A percentile compares a stretch with the other conserved stretches of the same genome.
These are phyloP conservation scores for Silene coronaria DNA, from an alignment of 179 eudicot genomes.

Conservation along the genomic window DNA sequence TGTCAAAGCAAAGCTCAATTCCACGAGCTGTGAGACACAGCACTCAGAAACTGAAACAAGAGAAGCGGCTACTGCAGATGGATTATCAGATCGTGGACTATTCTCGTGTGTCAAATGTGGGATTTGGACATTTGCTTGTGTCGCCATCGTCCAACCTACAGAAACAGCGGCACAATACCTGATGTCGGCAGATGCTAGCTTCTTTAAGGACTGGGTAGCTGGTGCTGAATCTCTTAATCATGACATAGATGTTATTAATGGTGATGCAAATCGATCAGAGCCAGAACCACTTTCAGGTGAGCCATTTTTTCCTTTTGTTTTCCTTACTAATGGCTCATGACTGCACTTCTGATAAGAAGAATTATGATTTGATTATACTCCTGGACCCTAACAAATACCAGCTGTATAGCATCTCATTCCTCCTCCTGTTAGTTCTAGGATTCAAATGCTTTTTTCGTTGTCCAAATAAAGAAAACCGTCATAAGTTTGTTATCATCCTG, in stretches of 20 bases:
- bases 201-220: constrained; percentile 38
- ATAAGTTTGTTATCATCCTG: too few relatives aligned
- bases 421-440: too few relatives aligned
- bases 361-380: too few relatives aligned
- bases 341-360: too few relatives aligned
- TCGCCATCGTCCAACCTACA: constrained; percentile 77
- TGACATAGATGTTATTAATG: constrained; percentile 26
- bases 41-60: constrained; percentile 30
- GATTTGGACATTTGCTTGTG: constrained; percentile 90
- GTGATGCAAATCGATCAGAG: constrained; percentile 28
- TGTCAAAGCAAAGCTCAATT: constrained; percentile 39
- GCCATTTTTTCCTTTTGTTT: not conserved
- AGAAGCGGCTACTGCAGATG: constrained; percentile 41
- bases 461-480: too few relatives aligned
- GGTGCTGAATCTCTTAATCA: constrained; percentile 34
- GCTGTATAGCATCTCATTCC: too few relatives aligned
- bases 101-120: constrained; percentile 98
- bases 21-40: constrained; percentile 22
- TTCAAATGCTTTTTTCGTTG: too few relatives aligned
- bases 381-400: too few relatives aligned
- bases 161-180: constrained; percentile 64
- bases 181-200: constrained; percentile 69
- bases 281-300: constrained; percentile 43
- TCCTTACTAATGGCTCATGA: too few relatives aligned
- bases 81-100: constrained; percentile 53